Evolutionary conservation across 2,329 filamentous ascomycete genomes (phyloP).

Genomic region (Diplodia corticola): DNA sequence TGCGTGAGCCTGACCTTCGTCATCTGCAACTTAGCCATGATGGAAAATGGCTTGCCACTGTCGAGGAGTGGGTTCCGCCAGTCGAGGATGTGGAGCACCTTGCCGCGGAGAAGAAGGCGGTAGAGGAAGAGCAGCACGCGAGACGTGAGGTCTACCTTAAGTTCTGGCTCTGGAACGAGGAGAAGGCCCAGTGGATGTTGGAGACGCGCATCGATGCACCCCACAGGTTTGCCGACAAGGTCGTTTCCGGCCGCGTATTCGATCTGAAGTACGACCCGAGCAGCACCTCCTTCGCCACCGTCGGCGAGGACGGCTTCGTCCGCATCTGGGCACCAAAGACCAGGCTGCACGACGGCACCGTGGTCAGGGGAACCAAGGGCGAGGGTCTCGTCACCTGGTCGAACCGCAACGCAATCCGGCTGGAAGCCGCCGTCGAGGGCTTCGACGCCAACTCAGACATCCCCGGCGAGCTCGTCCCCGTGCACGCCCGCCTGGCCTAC

Average conservation of each 20-base stretch:
- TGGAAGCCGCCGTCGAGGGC: slow-evolving; percentile 41
- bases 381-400: slow-evolving; percentile 72
- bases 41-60: slow-evolving; percentile 85
- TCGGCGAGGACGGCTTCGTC: slow-evolving; percentile 77
- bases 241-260: slow-evolving; percentile 60
- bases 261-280: slow-evolving; percentile 71
- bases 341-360: slow-evolving; percentile 67
- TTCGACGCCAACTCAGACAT: slow-evolving; percentile 29
- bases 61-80: slow-evolving; percentile 87
- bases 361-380: slow-evolving; percentile 53
- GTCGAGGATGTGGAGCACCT: slow-evolving; percentile 65
- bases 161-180: slow-evolving; percentile 75
- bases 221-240: slow-evolving; percentile 59
- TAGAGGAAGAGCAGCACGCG: slow-evolving; percentile 47
- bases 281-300: slow-evolving; percentile 73
- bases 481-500: slow-evolving; percentile 70
- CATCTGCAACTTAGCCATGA: slow-evolving; percentile 75
- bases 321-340: slow-evolving; percentile 79
- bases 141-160: slow-evolving; percentile 78
- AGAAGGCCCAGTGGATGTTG: slow-evolving; percentile 64
- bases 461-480: slow-evolving; percentile 38
- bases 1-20: slow-evolving; percentile 76
- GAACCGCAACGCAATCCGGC: slow-evolving; percentile 58
- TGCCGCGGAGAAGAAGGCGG: slow-evolving; percentile 39
- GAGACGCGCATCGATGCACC: slow-evolving; percentile 82